phyloP scores from a whole-genome alignment of 1,139 yeast genomes.

The Geotrichum histeridarum region DNA sequence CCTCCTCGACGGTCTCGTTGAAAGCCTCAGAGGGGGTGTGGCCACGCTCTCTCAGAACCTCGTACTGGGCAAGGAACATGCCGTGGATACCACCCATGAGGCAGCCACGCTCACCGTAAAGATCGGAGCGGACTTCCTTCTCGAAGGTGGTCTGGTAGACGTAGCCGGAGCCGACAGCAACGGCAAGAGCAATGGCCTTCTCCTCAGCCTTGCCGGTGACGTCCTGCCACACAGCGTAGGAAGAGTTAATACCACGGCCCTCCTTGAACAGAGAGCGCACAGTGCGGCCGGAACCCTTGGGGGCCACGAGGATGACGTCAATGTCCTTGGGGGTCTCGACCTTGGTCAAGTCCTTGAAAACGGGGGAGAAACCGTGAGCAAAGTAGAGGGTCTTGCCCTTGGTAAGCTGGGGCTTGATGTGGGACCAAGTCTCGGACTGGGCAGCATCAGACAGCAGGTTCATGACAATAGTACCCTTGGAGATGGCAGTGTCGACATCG shows the following conservation, averaged over 20 bases:
- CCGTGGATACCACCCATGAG: conserved; percentile 99
- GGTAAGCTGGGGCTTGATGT: conserved; percentile 84
- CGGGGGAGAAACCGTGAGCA: conserved; percentile 99
- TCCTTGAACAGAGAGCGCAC: conserved; percentile 98
- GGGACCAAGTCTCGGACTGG: conserved; percentile 95
- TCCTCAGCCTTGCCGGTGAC: conserved; percentile 99
- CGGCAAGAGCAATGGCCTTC: conserved; percentile 97
- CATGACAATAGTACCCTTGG: conserved; percentile 90
- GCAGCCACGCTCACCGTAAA: conserved; percentile 99
- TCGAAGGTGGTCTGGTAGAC: conserved; percentile 99
- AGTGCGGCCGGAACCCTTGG: conserved; percentile 99
- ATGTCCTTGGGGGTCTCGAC: conserved; percentile 93
- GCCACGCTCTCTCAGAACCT: conserved; percentile 98
- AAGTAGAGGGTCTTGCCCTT: conserved; percentile 97
- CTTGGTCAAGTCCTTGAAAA: conserved; percentile 93
- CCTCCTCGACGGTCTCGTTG: conserved; percentile 99
- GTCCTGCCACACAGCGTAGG: conserved; percentile 98
- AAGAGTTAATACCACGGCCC: conserved; percentile 99
- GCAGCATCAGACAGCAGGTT: conserved; percentile 98
- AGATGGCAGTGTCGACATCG: conserved; percentile 88
- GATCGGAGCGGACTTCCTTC: conserved; percentile 97
- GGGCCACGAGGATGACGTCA: conserved; percentile 97
- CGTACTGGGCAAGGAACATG: conserved; percentile 99
- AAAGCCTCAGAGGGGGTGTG: conserved; percentile 99
- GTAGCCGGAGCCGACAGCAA: conserved; percentile 99